These are phyloP conservation scores for Neltuma alba DNA, from an alignment of 306 rosid genomes.

Conservation along the genomic window DNA sequence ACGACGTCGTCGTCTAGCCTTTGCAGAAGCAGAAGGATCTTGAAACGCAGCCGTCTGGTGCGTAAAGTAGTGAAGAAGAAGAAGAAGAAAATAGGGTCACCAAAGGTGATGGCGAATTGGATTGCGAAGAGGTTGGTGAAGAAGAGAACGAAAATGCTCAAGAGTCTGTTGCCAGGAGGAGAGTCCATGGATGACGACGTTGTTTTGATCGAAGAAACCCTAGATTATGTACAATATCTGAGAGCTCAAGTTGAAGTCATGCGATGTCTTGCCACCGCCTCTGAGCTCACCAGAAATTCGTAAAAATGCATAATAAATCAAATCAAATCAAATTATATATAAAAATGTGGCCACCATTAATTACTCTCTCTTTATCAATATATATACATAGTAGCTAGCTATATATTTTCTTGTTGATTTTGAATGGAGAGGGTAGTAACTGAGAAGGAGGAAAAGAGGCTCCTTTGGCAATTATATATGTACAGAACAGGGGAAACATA, in stretches of 20 bases:
- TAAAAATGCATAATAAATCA: constrained; percentile 28
- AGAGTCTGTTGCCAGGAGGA: constrained; percentile 80
- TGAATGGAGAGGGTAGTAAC: constrained; percentile 29
- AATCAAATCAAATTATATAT: neutral
- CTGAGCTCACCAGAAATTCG: constrained; percentile 38
- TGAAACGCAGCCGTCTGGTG: constrained; percentile 49
- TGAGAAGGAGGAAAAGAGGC: constrained; percentile 43
- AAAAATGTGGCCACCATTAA: neutral
- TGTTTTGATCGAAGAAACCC: constrained; percentile 78
- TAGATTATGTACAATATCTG: constrained; percentile 71
- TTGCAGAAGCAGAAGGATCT: constrained; percentile 30
- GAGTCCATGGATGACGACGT: constrained; percentile 65
- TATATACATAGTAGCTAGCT: constrained; percentile 3
- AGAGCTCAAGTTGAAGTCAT: constrained; percentile 85
- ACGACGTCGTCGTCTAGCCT: neutral
- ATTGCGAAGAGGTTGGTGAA: constrained; percentile 52
- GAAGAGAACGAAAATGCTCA: constrained; percentile 60
- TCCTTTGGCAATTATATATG: constrained; percentile 47
- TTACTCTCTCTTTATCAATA: constrained; percentile 1
- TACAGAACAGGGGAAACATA: constrained; percentile 58
- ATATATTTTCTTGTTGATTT: neutral
- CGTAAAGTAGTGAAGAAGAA: constrained; percentile 30
- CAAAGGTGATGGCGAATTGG: constrained; percentile 33
- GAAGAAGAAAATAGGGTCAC: constrained; percentile 19
- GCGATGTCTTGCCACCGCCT: constrained; percentile 60